Evolutionary conservation across 352 stramenopile genomes (phyloP).

Genomic region (Halophytophthora polymorphica): DNA sequence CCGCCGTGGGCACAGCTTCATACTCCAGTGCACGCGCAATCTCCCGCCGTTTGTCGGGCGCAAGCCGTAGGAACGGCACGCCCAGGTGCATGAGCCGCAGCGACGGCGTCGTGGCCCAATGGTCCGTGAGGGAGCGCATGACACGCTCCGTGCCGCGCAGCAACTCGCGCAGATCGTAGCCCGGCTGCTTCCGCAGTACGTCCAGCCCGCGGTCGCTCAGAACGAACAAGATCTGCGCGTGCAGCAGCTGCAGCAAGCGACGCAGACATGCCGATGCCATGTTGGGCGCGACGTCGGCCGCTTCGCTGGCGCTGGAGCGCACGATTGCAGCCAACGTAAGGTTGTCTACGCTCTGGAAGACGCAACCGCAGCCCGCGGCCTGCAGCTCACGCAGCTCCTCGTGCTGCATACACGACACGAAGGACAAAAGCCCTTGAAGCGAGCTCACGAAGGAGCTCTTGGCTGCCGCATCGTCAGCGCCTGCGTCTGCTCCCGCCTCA

Average conservation of each 20-base stretch:
- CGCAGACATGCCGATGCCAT: constrained; percentile 35
- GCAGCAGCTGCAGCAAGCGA: constrained; percentile 46
- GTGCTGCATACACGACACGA: constrained; percentile 51
- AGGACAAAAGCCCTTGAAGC: constrained; percentile 61
- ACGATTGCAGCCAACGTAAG: constrained; percentile 59
- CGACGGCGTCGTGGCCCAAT: constrained; percentile 35
- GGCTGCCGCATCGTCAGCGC: constrained; percentile 16
- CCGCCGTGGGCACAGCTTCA: constrained; percentile 16
- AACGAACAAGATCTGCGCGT: constrained; percentile 59
- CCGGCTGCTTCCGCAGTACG: constrained; percentile 50
- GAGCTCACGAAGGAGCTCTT: constrained; percentile 58
- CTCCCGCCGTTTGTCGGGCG: constrained; percentile 33
- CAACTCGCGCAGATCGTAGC: constrained; percentile 72
- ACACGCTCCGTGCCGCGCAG: constrained; percentile 58
- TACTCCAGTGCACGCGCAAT: constrained; percentile 49
- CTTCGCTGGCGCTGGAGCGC: constrained; percentile 9
- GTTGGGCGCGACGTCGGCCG: constrained; percentile 2
- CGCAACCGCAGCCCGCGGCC: constrained; percentile 27
- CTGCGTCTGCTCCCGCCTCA: constrained; percentile 1
- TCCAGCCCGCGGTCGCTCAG: constrained; percentile 59
- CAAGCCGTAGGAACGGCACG: constrained; percentile 47
- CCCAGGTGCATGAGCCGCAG: constrained; percentile 46
- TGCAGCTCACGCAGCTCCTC: constrained; percentile 56
- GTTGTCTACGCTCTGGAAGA: constrained; percentile 47
- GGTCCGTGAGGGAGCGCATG: constrained; percentile 35